A percentile compares a stretch with the other conserved stretches of the same genome.
These are phyloP conservation scores for Phaeotremella fagi DNA, from an alignment of 768 basidiomycete species.

Conservation along the genomic window DNA sequence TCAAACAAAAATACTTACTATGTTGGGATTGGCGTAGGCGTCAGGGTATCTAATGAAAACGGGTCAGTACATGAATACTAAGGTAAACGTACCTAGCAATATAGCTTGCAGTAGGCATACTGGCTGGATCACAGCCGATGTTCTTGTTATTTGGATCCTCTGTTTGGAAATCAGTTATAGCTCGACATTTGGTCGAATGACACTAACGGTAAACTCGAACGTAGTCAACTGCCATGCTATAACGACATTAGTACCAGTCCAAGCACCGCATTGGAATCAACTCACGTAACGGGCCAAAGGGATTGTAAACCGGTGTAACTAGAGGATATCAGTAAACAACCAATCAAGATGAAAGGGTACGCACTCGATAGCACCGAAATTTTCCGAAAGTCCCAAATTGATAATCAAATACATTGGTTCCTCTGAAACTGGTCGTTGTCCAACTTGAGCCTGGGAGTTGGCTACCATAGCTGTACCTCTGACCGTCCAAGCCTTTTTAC, in stretches of 20 bases:
- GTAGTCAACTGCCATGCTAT: constrained; percentile 74
- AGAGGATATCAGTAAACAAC: too few relatives aligned
- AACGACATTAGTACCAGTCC: constrained; percentile 59
- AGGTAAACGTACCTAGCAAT: constrained; percentile 51
- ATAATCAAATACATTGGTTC: constrained; percentile 63
- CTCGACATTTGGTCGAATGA: not conserved
- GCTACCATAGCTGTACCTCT: constrained; percentile 58
- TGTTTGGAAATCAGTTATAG: not conserved
- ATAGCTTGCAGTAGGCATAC: constrained; percentile 75
- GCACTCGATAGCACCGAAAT: constrained; percentile 58
- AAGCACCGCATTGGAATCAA: not conserved
- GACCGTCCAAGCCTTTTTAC: constrained; percentile 59
- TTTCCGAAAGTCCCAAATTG: constrained; percentile 64
- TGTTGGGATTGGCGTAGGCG: constrained; percentile 42
- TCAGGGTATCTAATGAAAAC: constrained; percentile 19
- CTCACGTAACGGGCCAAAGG: constrained; percentile 38
- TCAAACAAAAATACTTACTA: constrained; percentile 34
- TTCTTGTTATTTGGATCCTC: constrained; percentile 53
- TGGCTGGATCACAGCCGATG: constrained; percentile 75
- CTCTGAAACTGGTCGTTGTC: constrained; percentile 66
- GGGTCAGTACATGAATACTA: not conserved
- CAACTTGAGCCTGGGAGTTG: constrained; percentile 61
- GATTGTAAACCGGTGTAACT: constrained; percentile 38
- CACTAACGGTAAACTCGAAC: constrained; percentile 73
- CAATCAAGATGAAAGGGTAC: constrained; percentile 8